These are phyloP conservation scores for Cladorrhinum sp. DNA, from an alignment of 2,329 filamentous ascomycete species.

Conservation along the genomic window DNA sequence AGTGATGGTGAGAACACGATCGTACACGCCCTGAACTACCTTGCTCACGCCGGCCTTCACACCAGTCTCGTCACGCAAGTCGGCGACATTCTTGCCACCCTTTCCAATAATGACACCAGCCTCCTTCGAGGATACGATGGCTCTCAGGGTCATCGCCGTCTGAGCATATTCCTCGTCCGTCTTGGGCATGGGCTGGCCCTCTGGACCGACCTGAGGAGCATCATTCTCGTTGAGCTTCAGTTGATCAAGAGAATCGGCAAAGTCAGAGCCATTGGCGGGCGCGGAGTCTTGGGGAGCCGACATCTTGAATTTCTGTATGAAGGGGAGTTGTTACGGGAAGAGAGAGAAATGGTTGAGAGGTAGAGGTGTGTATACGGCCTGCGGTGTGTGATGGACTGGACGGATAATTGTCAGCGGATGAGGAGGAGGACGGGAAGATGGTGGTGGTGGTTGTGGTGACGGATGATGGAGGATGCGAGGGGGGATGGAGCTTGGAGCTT, in stretches of 20 bases:
- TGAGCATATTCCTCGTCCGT: slow-evolving; percentile 96
- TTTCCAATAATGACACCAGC: slow-evolving; percentile 99
- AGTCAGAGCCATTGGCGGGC: slow-evolving; percentile 57
- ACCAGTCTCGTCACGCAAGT: slow-evolving; percentile 93
- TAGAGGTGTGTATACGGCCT: not conserved
- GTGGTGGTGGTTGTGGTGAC: not conserved
- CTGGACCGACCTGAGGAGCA: slow-evolving; percentile 57
- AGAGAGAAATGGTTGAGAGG: not conserved
- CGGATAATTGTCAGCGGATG: not conserved
- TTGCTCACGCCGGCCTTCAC: slow-evolving; percentile 99
- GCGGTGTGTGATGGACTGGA: not conserved
- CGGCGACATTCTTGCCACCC: slow-evolving; percentile 95
- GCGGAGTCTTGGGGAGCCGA: slow-evolving; percentile 58
- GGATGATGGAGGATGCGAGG: not conserved
- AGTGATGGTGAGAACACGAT: slow-evolving; percentile 93
- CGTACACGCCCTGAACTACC: slow-evolving; percentile 94
- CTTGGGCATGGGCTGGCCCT: slow-evolving; percentile 78
- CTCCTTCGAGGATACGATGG: slow-evolving; percentile 98
- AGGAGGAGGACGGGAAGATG: not conserved
- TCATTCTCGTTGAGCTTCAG: slow-evolving; percentile 63
- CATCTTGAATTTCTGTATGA: slow-evolving; percentile 44
- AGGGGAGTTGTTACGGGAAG: slow-evolving; percentile 3
- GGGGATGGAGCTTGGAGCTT: slow-evolving; percentile 1
- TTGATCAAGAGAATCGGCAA: slow-evolving; percentile 61
- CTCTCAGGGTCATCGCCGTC: slow-evolving; percentile 87